Conservation (phyloP, 495 filamentous ascomycete genomes). For the Trichoderma reesei region DNA sequence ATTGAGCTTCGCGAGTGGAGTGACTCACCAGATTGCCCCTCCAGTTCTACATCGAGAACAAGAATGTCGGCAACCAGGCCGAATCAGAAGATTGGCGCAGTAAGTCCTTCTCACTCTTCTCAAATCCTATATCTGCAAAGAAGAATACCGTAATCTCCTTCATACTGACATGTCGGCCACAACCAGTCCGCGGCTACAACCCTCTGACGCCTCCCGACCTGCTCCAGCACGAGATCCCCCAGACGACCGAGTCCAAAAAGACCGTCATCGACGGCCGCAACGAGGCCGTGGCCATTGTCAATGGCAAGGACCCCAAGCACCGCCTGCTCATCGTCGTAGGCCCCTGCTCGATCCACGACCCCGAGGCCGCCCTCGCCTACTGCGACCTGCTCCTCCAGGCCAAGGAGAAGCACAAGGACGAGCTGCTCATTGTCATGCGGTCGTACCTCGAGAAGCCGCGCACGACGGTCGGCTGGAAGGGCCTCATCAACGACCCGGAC, state of each 20-base stretch:
- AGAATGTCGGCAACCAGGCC: conserved; percentile 70
- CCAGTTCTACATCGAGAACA: conserved; percentile 79
- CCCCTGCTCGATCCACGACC: conserved; percentile 97
- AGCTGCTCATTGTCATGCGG: conserved; percentile 93
- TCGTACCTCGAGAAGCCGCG: conserved; percentile 98
- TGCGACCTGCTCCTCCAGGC: conserved; percentile 70
- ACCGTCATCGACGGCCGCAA: conserved; percentile 75
- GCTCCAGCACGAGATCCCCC: conserved; percentile 86
- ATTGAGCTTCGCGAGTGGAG: neutral
- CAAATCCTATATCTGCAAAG: neutral
- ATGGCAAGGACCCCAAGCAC: conserved; percentile 62
- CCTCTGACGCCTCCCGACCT: conserved; percentile 88
- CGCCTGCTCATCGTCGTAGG: conserved; percentile 88
- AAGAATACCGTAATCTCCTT: conserved; percentile 8
- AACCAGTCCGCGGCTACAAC: conserved; percentile 76
- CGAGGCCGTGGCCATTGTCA: conserved; percentile 71
- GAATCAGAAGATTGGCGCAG: conserved; percentile 87
- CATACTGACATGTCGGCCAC: neutral
- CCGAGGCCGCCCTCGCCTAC: conserved; percentile 85
- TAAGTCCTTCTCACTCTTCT: conserved; percentile 29
- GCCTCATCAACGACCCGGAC: conserved; percentile 96
- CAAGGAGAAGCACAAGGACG: conserved; percentile 82
- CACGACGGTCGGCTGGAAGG: conserved; percentile 99
- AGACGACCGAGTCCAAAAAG: conserved; percentile 64
- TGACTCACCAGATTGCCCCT: conserved; percentile 1